A percentile compares a stretch with the other conserved stretches of the same genome.
Conservation (phyloP, 345 rosid genomes). For the Geranium rotundifolium region DNA sequence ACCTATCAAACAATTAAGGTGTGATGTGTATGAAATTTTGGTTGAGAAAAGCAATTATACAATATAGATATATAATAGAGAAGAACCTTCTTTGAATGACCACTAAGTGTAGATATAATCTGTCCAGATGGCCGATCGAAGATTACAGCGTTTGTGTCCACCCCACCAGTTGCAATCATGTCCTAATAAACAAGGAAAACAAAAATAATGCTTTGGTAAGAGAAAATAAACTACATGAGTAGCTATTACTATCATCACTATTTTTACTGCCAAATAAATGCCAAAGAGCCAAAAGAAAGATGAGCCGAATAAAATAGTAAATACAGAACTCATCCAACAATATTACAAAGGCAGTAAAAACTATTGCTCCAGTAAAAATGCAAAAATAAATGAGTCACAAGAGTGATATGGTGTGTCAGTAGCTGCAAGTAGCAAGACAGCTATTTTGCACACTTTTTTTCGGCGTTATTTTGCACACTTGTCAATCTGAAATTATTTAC, state of each 20-base stretch:
- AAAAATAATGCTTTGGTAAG: neutral
- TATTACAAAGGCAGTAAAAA: too few species aligned
- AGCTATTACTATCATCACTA: neutral
- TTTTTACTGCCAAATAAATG: too few species aligned
- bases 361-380: neutral
- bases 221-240: neutral
- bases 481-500: too few species aligned
- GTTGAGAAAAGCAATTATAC: neutral
- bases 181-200: slow-evolving; percentile 35
- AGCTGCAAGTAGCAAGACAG: too few species aligned
- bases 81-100: slow-evolving; percentile 89
- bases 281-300: neutral
- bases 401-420: too few species aligned
- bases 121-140: slow-evolving; percentile 88
- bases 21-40: slow-evolving; percentile 6
- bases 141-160: slow-evolving; percentile 73
- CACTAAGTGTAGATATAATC: slow-evolving; percentile 71
- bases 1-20: slow-evolving; percentile 41
- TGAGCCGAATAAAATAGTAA: neutral
- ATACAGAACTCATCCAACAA: neutral
- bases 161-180: slow-evolving; percentile 86
- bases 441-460: too few species aligned
- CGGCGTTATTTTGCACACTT: too few species aligned
- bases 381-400: neutral
- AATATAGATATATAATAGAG: neutral